Percentiles rank a stretch among this genome's conserved stretches.
phyloP scores from a whole-genome alignment of 352 stramenopile species.

The Phytophthora crassamura region DNA sequence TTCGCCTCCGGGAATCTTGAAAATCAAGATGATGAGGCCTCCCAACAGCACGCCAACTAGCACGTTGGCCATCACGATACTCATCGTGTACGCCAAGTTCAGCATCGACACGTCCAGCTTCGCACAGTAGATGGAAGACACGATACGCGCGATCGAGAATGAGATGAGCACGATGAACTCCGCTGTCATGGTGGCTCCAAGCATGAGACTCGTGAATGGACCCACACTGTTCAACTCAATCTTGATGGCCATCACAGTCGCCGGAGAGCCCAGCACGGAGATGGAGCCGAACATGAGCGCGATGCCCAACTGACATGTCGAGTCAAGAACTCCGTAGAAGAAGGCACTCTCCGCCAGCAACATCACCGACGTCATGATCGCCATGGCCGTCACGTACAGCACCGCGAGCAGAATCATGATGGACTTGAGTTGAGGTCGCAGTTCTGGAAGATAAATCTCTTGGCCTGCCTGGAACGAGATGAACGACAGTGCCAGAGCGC shows the following conservation, averaged over 20 bases:
- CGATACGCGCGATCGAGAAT: conserved; percentile 70
- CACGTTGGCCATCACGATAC: conserved; percentile 60
- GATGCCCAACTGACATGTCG: conserved; percentile 62
- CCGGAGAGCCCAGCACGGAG: conserved; percentile 65
- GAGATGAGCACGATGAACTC: conserved; percentile 78
- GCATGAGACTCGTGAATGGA: conserved; percentile 77
- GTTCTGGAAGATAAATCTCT: conserved; percentile 70
- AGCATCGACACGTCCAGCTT: conserved; percentile 55
- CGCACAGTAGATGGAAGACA: conserved; percentile 66
- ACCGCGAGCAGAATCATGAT: conserved; percentile 54
- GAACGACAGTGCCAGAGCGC: conserved; percentile 69
- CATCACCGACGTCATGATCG: conserved; percentile 47
- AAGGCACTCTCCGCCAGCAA: conserved; percentile 50
- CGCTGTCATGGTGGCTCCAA: conserved; percentile 69
- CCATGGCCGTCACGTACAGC: conserved; percentile 62
- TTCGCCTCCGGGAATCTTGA: conserved; percentile 51
- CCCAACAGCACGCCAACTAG: conserved; percentile 51
- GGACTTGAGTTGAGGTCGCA: conserved; percentile 60
- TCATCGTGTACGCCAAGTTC: conserved; percentile 64
- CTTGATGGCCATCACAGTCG: conserved; percentile 81
- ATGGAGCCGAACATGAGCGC: conserved; percentile 76
- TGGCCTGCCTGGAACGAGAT: conserved; percentile 78
- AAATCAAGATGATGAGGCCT: conserved; percentile 56
- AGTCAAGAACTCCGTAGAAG: conserved; percentile 54
- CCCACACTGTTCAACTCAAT: conserved; percentile 78